phyloP scores from a whole-genome alignment of 75 land plant genomes.

The Sequoia sempervirens region DNA sequence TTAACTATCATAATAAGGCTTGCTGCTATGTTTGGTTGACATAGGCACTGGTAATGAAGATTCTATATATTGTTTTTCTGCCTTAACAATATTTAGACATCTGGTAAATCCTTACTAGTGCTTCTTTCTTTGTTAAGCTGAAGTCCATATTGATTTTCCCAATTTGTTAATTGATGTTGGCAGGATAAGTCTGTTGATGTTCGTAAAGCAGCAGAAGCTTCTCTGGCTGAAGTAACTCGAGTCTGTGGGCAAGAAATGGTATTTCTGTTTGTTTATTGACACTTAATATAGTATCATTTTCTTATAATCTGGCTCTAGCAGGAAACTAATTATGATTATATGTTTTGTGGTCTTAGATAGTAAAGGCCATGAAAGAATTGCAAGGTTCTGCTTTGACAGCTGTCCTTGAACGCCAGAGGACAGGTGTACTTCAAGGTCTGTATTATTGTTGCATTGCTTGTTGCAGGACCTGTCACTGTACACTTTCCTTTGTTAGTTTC shows the following conservation, averaged over 20 bases:
- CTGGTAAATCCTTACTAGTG: neutral
- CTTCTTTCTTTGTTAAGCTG: neutral
- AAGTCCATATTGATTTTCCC: neutral
- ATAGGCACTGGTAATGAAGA: neutral
- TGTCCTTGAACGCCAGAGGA: conserved; percentile 34
- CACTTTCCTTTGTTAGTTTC: neutral
- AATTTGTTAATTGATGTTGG: neutral
- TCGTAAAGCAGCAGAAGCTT: conserved; percentile 39
- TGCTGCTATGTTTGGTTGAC: neutral
- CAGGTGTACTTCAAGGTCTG: conserved; percentile 12
- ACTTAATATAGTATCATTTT: neutral
- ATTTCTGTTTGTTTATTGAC: conserved; percentile 3
- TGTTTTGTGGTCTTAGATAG: neutral
- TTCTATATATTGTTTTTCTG: neutral
- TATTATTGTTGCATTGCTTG: neutral
- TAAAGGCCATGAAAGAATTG: conserved; percentile 32
- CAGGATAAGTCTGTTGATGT: conserved; percentile 50
- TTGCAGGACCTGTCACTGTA: neutral
- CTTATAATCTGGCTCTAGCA: neutral
- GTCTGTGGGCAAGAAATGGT: conserved; percentile 41
- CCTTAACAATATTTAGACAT: neutral
- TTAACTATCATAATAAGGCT: neutral
- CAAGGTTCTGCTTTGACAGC: conserved; percentile 42
- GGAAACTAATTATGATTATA: neutral
- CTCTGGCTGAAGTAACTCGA: conserved; percentile 25